phyloP scores from a whole-genome alignment of 2,329 filamentous ascomycete genomes.

The Salinomyces thailandicus region DNA sequence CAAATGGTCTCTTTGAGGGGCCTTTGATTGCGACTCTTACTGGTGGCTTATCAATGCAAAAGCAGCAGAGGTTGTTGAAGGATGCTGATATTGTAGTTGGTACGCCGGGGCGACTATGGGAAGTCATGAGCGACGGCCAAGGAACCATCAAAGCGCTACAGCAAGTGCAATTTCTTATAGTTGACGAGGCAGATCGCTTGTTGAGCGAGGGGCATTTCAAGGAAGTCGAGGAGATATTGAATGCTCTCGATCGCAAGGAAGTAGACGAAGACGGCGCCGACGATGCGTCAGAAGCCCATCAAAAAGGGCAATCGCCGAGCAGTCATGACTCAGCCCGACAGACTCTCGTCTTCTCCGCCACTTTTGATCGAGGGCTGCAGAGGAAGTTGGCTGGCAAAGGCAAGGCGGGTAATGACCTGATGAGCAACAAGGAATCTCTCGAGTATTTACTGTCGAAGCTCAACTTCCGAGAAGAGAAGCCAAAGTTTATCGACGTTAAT shows the following conservation, averaged over 20 bases:
- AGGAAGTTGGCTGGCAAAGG: slow-evolving; percentile 78
- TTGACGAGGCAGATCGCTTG: slow-evolving; percentile 89
- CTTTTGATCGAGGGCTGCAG: slow-evolving; percentile 83
- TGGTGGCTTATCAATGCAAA: slow-evolving; percentile 85
- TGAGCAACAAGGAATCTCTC: slow-evolving; percentile 49
- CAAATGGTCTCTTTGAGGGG: slow-evolving; percentile 49
- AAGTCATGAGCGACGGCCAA: slow-evolving; percentile 69
- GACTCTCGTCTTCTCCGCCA: slow-evolving; percentile 92
- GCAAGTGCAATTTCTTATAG: slow-evolving; percentile 67
- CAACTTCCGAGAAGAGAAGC: slow-evolving; percentile 72
- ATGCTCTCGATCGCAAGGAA: slow-evolving; percentile 54
- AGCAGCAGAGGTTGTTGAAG: slow-evolving; percentile 76
- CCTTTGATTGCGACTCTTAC: slow-evolving; percentile 72
- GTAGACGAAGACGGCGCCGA: slow-evolving; percentile 25
- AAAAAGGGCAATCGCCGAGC: not conserved
- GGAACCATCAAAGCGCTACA: slow-evolving; percentile 61
- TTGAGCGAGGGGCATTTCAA: slow-evolving; percentile 92
- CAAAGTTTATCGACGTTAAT: slow-evolving; percentile 87
- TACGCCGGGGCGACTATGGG: slow-evolving; percentile 86
- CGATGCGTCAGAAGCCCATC: not conserved
- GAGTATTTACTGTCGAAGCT: slow-evolving; percentile 86
- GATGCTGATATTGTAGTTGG: slow-evolving; percentile 79
- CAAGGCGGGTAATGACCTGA: slow-evolving; percentile 49
- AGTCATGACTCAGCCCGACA: slow-evolving; percentile 49
- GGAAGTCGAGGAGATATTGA: slow-evolving; percentile 80